These are phyloP conservation scores for Linaria vulgaris DNA, from an alignment of 257 asterid genomes.

Conservation along the genomic window DNA sequence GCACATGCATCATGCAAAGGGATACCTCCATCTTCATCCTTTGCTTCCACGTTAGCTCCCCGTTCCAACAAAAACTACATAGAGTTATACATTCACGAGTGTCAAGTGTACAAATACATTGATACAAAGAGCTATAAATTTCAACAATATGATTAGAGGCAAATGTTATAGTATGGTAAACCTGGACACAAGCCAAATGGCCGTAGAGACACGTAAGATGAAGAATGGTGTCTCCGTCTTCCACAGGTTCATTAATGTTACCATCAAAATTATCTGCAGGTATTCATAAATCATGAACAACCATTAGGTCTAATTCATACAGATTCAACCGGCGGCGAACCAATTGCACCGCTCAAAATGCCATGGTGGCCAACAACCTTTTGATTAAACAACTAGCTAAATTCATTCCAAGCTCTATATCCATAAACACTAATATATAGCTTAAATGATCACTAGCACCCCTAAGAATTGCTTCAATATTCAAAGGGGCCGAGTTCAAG, in stretches of 20 bases:
- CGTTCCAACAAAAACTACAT: slow-evolving; percentile 69
- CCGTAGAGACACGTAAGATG: slow-evolving; percentile 90
- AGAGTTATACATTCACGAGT: not conserved
- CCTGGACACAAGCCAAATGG: slow-evolving; percentile 81
- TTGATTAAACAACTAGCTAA: not conserved
- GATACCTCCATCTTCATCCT: slow-evolving; percentile 78
- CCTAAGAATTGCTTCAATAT: no score
- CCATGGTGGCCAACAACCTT: not conserved
- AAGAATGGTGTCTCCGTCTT: slow-evolving; percentile 95
- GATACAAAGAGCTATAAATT: not conserved
- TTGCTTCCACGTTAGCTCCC: slow-evolving; percentile 67
- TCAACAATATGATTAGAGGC: not conserved
- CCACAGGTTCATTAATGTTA: slow-evolving; percentile 72
- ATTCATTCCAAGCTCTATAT: not conserved
- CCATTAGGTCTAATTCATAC: slow-evolving; percentile 20
- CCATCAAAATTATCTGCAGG: slow-evolving; percentile 63
- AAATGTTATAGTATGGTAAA: slow-evolving; percentile 24
- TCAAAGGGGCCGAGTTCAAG: no score
- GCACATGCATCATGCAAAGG: slow-evolving; percentile 95
- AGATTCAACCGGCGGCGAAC: not conserved
- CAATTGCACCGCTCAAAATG: not conserved
- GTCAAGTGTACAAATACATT: not conserved
- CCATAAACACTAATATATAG: no score
- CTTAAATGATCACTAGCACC: no score
- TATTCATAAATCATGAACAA: slow-evolving; percentile 15